Percentiles rank a stretch among this genome's conserved stretches.
Conservation (phyloP, 108 stramenopile genomes). For the Skeletonema marinoi region DNA sequence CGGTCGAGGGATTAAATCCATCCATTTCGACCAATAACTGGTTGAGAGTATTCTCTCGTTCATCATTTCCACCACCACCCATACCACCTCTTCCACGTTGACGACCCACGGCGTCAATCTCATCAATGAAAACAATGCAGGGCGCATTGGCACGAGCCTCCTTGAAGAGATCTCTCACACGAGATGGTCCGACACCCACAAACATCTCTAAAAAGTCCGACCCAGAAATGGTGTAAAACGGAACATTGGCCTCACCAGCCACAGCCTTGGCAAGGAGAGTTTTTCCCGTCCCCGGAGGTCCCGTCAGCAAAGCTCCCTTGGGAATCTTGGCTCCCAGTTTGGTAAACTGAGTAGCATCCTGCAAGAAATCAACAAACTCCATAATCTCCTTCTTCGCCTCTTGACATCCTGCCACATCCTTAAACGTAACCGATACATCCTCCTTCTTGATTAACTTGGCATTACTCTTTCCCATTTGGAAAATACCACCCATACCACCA, state of each 20-base stretch:
- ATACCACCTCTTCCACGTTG: slow-evolving; percentile 91
- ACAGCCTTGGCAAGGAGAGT: slow-evolving; percentile 98
- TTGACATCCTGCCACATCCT: slow-evolving; percentile 98
- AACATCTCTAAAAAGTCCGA: slow-evolving; percentile 99
- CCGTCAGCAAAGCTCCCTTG: slow-evolving; percentile 93
- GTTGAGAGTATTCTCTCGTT: slow-evolving; percentile 98
- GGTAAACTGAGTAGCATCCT: slow-evolving; percentile 86
- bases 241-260: slow-evolving; percentile 98
- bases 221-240: slow-evolving; percentile 95
- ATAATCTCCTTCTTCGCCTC: slow-evolving; percentile 98
- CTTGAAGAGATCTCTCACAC: slow-evolving; percentile 97
- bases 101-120: slow-evolving; percentile 98
- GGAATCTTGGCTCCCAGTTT: slow-evolving; percentile 97
- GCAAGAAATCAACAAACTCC: slow-evolving; percentile 99
- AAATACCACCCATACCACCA: slow-evolving; percentile 83
- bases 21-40: slow-evolving; percentile 99
- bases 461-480: slow-evolving; percentile 85
- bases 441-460: slow-evolving; percentile 88
- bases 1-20: slow-evolving; percentile 88
- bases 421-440: slow-evolving; percentile 87
- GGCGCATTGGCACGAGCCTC: slow-evolving; percentile 92
- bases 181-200: slow-evolving; percentile 97
- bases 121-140: slow-evolving; percentile 98
- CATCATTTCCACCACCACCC: slow-evolving; percentile 90
- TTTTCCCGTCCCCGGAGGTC: slow-evolving; percentile 94